phyloP scores from a whole-genome alignment of 495 filamentous ascomycete genomes.

The Penicillium turbatum region DNA sequence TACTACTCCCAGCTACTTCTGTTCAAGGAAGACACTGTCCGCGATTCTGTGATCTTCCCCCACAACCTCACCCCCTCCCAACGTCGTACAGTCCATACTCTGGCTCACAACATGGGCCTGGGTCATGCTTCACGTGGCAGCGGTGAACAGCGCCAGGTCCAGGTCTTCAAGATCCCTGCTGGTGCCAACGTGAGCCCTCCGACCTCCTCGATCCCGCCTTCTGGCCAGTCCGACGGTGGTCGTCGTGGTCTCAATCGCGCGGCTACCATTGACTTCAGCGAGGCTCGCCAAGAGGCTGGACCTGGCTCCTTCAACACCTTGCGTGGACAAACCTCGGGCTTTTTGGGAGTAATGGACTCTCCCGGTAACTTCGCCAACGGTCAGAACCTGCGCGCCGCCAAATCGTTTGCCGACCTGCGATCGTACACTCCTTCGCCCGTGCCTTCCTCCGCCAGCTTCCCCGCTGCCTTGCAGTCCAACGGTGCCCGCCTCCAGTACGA shows the following conservation, averaged over 20 bases:
- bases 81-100: conserved; percentile 83
- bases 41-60: conserved; percentile 81
- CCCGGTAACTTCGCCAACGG: conserved; percentile 62
- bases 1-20: conserved; percentile 86
- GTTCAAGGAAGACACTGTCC: conserved; percentile 72
- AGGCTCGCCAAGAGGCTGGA: conserved; percentile 65
- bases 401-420: conserved; percentile 93
- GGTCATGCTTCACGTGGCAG: conserved; percentile 83
- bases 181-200: conserved; percentile 64
- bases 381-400: conserved; percentile 85
- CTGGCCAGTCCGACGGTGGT: conserved; percentile 66
- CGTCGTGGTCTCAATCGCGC: conserved; percentile 84
- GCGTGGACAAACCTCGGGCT: conserved; percentile 68
- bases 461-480: conserved; percentile 62
- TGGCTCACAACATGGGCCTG: conserved; percentile 92
- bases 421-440: conserved; percentile 94
- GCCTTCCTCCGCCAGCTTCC: conserved; percentile 82
- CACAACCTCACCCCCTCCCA: conserved; percentile 73
- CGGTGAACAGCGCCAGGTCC: conserved; percentile 80
- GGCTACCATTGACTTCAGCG: conserved; percentile 97
- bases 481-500: conserved; percentile 62
- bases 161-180: conserved; percentile 70
- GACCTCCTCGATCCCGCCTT: conserved; percentile 50
- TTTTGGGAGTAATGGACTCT: conserved; percentile 80
- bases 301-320: conserved; percentile 66